These are phyloP conservation scores for Didymella keratinophila DNA, from an alignment of 2,329 filamentous ascomycete genomes.

Conservation along the genomic window DNA sequence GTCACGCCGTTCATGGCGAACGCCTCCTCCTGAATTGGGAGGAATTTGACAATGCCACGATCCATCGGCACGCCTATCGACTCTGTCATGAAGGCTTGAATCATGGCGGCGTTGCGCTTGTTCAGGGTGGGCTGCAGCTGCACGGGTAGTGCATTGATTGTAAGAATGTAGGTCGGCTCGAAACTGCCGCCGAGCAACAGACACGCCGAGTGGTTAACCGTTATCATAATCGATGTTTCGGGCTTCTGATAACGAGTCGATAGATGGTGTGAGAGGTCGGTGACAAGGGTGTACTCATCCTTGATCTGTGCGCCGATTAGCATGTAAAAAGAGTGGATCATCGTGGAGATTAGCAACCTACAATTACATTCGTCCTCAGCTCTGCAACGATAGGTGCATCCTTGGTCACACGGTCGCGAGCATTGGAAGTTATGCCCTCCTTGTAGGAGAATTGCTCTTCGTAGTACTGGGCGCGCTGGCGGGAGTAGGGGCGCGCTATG, in stretches of 20 bases:
- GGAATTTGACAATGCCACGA: slow-evolving; percentile 77
- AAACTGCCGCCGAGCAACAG: slow-evolving; percentile 78
- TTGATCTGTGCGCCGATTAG: slow-evolving; percentile 64
- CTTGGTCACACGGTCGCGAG: slow-evolving; percentile 53
- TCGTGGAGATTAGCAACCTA: slow-evolving; percentile 44
- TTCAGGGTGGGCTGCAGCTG: slow-evolving; percentile 78
- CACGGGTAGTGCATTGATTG: slow-evolving; percentile 72
- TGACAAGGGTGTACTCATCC: slow-evolving; percentile 78
- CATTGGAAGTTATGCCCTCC: slow-evolving; percentile 42
- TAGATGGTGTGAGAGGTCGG: slow-evolving; percentile 75
- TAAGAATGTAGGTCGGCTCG: slow-evolving; percentile 81
- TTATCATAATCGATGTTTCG: slow-evolving; percentile 76
- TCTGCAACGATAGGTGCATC: slow-evolving; percentile 59
- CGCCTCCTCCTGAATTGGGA: slow-evolving; percentile 73
- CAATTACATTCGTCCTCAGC: slow-evolving; percentile 60
- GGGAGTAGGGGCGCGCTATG: slow-evolving; percentile 28
- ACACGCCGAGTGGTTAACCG: slow-evolving; percentile 76
- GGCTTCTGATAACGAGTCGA: slow-evolving; percentile 78
- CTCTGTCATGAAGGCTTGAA: slow-evolving; percentile 78
- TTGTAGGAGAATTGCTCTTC: slow-evolving; percentile 51
- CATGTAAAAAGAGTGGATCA: slow-evolving; percentile 22
- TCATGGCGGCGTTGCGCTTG: slow-evolving; percentile 78
- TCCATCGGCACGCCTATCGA: slow-evolving; percentile 70
- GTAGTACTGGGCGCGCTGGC: slow-evolving; percentile 49
- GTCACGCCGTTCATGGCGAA: slow-evolving; percentile 76